These are phyloP conservation scores for Eucalyptus fibrosa DNA, from an alignment of 345 rosid genomes.

Conservation along the genomic window DNA sequence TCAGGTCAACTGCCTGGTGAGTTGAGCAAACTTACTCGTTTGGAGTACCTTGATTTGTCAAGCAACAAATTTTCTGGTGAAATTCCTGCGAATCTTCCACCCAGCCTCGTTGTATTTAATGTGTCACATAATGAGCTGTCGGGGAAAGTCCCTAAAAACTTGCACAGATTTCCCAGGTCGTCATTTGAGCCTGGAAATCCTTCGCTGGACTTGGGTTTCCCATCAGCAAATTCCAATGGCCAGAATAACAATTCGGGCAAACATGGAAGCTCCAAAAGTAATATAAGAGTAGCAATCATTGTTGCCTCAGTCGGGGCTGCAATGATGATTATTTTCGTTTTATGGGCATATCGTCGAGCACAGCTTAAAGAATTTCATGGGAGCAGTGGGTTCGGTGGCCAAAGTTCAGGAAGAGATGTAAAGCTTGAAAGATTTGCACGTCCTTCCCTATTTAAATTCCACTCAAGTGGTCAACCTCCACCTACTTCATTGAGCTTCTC, in stretches of 20 bases:
- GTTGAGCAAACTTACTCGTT: constrained; percentile 51
- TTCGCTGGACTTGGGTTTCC: constrained; percentile 17
- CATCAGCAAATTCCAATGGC: constrained; percentile 1
- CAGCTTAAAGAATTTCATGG: constrained; percentile 53
- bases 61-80: constrained; percentile 54
- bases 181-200: constrained; percentile 75
- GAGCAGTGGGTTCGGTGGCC: constrained; percentile 33
- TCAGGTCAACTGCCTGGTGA: constrained; percentile 66
- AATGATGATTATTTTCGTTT: constrained; percentile 48
- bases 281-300: constrained; percentile 48
- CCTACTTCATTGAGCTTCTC: constrained; percentile 75
- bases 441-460: constrained; percentile 58
- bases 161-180: constrained; percentile 33
- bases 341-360: constrained; percentile 60
- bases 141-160: constrained; percentile 48
- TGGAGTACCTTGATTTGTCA: constrained; percentile 79
- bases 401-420: constrained; percentile 27
- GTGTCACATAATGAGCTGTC: constrained; percentile 70
- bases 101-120: constrained; percentile 47
- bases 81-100: constrained; percentile 57
- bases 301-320: constrained; percentile 64
- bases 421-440: constrained; percentile 50
- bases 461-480: constrained; percentile 37
- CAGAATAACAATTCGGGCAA: background rate
- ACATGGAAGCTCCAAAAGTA: constrained; percentile 25